These are phyloP conservation scores for Trametes sp. DNA, from an alignment of 1,284 basidiomycete genomes.

Conservation along the genomic window DNA sequence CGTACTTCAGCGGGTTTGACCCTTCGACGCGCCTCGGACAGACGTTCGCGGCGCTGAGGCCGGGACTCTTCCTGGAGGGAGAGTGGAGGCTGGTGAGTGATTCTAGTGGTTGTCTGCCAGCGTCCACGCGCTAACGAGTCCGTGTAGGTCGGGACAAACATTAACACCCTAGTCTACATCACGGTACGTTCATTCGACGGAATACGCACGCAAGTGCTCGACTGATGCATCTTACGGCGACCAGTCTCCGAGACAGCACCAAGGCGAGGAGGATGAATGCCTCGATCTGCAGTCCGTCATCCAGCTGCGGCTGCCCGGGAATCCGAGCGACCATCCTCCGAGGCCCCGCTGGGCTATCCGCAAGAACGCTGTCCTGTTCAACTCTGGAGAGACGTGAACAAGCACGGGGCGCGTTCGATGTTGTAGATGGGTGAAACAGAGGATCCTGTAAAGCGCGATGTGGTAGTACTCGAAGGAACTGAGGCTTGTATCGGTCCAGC, in stretches of 20 bases:
- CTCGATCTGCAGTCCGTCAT: not conserved
- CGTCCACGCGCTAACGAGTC: not conserved
- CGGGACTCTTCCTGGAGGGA: not conserved
- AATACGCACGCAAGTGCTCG: not conserved
- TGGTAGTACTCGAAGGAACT: too few species aligned
- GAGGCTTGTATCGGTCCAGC: too few species aligned
- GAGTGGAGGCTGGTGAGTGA: not conserved
- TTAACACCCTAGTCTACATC: not conserved
- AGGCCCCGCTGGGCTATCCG: not conserved
- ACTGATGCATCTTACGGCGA: not conserved
- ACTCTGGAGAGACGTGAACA: not conserved
- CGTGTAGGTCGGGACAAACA: not conserved
- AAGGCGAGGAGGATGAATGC: slow-evolving; percentile 1
- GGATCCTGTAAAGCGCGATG: too few species aligned
- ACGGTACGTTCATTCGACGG: not conserved
- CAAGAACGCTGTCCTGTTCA: not conserved
- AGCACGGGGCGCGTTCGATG: too few species aligned
- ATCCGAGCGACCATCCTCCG: not conserved
- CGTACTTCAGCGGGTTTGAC: not conserved
- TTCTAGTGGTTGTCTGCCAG: not conserved
- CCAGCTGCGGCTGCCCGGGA: not conserved
- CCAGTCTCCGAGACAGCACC: not conserved
- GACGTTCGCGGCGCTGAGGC: not conserved
- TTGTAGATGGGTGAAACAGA: too few species aligned
- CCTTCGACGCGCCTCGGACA: not conserved